Conservation (phyloP, 2,329 filamentous ascomycete species). For the Talaromyces sp. region DNA sequence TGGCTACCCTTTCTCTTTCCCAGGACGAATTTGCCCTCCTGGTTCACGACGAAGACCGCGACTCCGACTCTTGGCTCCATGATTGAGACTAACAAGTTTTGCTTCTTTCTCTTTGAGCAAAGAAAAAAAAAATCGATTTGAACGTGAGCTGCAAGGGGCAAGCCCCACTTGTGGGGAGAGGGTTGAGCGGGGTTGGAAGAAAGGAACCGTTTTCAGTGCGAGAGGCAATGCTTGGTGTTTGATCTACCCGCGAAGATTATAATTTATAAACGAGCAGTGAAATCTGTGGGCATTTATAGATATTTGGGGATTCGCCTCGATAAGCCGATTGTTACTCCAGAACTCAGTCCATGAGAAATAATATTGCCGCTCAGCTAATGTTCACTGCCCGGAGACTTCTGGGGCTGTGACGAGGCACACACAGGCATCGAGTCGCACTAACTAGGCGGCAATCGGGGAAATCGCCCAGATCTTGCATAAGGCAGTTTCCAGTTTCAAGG, state of each 20-base stretch:
- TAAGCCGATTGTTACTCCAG: too few species aligned
- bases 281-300: too few species aligned
- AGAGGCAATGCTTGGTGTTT: too few species aligned
- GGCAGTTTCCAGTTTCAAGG: too few species aligned
- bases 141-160: background rate
- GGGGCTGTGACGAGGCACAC: too few species aligned
- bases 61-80: constrained; percentile 49
- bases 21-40: constrained; percentile 48
- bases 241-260: too few species aligned
- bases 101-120: background rate
- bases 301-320: too few species aligned
- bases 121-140: background rate
- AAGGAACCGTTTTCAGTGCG: too few species aligned
- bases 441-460: too few species aligned
- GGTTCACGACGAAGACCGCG: constrained; percentile 51
- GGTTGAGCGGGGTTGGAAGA: background rate
- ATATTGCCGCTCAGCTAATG: background rate
- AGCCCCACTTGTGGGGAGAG: background rate
- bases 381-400: background rate
- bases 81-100: background rate
- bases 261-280: too few species aligned
- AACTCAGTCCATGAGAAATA: background rate
- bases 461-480: too few species aligned
- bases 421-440: too few species aligned
- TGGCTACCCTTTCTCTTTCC: constrained; percentile 52